Evolutionary conservation across 2,329 filamentous ascomycete species (phyloP).

Genomic region (Intubia oerlemansii): DNA sequence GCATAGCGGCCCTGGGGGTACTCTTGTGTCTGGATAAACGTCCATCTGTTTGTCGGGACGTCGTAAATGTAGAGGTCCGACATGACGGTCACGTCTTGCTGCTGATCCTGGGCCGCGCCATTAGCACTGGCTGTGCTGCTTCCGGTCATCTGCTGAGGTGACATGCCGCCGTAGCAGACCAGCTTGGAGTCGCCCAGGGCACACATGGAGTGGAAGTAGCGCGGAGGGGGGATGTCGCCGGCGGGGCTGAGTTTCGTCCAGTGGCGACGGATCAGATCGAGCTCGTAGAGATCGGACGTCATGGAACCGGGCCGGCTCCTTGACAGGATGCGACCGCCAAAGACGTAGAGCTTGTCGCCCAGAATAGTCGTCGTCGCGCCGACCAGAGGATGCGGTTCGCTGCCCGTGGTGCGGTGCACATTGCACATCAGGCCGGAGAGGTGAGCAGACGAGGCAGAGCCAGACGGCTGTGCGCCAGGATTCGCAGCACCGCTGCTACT

Average conservation of each 20-base stretch:
- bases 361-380: conserved; percentile 89
- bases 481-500: no score
- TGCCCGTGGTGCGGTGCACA: conserved; percentile 69
- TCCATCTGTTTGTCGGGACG: conserved; percentile 64
- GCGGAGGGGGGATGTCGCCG: conserved; percentile 71
- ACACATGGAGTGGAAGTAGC: conserved; percentile 96
- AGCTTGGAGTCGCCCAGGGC: conserved; percentile 84
- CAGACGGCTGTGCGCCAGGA: no score
- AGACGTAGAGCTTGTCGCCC: conserved; percentile 91
- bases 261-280: conserved; percentile 76
- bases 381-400: conserved; percentile 76
- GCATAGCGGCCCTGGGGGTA: conserved; percentile 87
- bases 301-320: conserved; percentile 58
- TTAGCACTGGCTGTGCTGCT: no score
- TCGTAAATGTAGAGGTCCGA: conserved; percentile 96
- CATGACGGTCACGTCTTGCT: conserved; percentile 87
- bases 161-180: conserved; percentile 98
- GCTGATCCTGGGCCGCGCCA: conserved; percentile 35
- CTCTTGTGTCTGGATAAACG: conserved; percentile 58
- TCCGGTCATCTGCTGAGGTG: no score
- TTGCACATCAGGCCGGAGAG: conserved; percentile 48
- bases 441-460: no score
- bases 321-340: conserved; percentile 77
- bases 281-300: conserved; percentile 78
- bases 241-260: conserved; percentile 77